Evolutionary conservation across 176 grass and related monocot genomes (phyloP).

Genomic region (Elymus sibiricus): DNA sequence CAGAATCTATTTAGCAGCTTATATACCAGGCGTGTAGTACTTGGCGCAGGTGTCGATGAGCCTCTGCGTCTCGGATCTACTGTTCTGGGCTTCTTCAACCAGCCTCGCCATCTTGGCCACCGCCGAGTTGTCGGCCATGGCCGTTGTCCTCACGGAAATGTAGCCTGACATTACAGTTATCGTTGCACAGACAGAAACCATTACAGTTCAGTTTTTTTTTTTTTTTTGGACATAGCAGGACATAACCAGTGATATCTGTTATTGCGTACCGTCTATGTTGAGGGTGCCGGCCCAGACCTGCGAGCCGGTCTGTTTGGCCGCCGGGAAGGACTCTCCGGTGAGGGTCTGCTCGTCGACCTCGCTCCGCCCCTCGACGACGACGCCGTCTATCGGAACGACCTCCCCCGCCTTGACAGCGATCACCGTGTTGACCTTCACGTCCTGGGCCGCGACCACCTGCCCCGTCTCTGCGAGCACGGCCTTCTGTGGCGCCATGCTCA

Average conservation of each 20-base stretch:
- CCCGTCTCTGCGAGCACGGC: slow-evolving; percentile 75
- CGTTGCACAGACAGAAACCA: too few relatives aligned
- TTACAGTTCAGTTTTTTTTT: too few relatives aligned
- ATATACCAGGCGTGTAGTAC: slow-evolving; percentile 81
- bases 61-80: slow-evolving; percentile 65
- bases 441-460: slow-evolving; percentile 53
- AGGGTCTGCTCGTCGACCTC: slow-evolving; percentile 87
- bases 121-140: slow-evolving; percentile 74
- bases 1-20: not conserved
- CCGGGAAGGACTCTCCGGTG: slow-evolving; percentile 93
- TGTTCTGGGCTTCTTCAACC: slow-evolving; percentile 96
- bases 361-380: slow-evolving; percentile 73
- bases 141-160: slow-evolving; percentile 84
- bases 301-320: slow-evolving; percentile 67
- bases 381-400: slow-evolving; percentile 73
- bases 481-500: slow-evolving; percentile 73
- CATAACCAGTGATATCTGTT: not conserved
- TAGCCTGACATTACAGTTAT: slow-evolving; percentile 63
- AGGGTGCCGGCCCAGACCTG: slow-evolving; percentile 91
- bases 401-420: slow-evolving; percentile 96
- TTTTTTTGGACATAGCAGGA: too few relatives aligned
- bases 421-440: slow-evolving; percentile 69
- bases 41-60: slow-evolving; percentile 83
- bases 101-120: slow-evolving; percentile 91
- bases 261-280: slow-evolving; percentile 73